Base-by-base conservation (phyloP, 805 yeast species). In the Metschnikowia cubensis region DNA sequence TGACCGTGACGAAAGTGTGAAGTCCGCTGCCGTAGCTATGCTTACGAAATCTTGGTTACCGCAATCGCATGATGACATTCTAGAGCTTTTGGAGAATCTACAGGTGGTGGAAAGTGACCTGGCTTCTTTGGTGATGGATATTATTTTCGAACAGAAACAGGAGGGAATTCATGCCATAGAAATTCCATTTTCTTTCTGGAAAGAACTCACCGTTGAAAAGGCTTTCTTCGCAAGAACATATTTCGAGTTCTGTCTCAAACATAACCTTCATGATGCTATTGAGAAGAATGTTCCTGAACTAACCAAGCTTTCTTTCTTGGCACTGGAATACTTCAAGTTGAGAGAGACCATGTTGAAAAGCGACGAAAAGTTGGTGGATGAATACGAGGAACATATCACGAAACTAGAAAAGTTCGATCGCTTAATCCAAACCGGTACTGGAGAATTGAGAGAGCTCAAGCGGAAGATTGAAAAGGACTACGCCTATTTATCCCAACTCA, bases 201-300 rank as follows among this genome's bases (percentile, higher is more conserved):
- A 74, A 37, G 74, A 77, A 33, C 69, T 92, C 50, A 82, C 91
- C 0, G 82, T 86, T 0, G 97, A 90, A 57, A 79, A 82, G 34
- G 82, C 90, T 0, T 84, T 92, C 55, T 68, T 91, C 41, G 79
- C 88, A 14, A 76, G 91, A 49, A 76, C 83, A 2, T 85, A 81
- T 59, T 85, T 80, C 60, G 77, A 78, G 36, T 82, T 80, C 62
- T 89, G 96, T 64, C 69, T 68, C 43, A 79, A 77, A 17, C 73
- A 81, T 52, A 71, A 77, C 18, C 63, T 80, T 45, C 64, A 66
- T 36, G 85, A 82, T 18, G 66, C 79, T 8, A 71, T 88, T 25
- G 96, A 89, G 42, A 72, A 73, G 14, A 81, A 78, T 55, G 85
- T 85, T 64, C 96, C 96, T 0, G 97, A 88, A 53, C 80, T 94